Percentiles rank a stretch among this genome's conserved stretches.
Evolutionary conservation across 345 rosid species (phyloP).

Genomic region (Bruguiera parviflora): DNA sequence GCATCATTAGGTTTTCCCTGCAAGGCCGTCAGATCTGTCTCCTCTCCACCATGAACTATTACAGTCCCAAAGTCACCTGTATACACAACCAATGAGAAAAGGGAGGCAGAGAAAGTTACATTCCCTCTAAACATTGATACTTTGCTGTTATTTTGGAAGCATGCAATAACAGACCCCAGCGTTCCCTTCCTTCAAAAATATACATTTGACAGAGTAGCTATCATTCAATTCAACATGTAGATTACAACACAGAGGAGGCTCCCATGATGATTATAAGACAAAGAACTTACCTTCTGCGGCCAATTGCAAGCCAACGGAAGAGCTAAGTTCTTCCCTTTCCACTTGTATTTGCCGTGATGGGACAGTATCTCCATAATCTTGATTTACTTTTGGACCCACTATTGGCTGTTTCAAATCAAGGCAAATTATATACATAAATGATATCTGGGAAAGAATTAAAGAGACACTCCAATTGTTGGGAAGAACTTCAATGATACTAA

Average conservation of each 20-base stretch:
- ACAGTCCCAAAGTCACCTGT: conserved; percentile 84
- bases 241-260: not conserved
- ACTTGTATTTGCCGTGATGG: conserved; percentile 54
- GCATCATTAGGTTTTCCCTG: conserved; percentile 30
- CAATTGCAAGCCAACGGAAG: conserved; percentile 37
- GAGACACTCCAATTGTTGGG: conserved; percentile 8
- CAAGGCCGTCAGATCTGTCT: conserved; percentile 27
- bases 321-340: conserved; percentile 31
- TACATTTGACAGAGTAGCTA: not conserved
- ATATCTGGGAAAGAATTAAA: conserved; percentile 5
- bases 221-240: not conserved
- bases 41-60: conserved; percentile 64
- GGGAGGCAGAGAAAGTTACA: not conserved
- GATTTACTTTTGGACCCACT: conserved; percentile 47
- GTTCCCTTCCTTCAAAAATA: not conserved
- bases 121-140: too few relatives aligned
- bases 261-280: not conserved
- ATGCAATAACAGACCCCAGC: not conserved
- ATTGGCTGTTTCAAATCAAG: conserved; percentile 47
- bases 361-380: conserved; percentile 70
- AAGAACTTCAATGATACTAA: conserved; percentile 32
- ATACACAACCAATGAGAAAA: conserved; percentile 13
- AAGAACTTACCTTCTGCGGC: conserved; percentile 55
- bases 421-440: conserved; percentile 3
- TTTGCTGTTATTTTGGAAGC: not conserved